phyloP scores from a whole-genome alignment of 768 basidiomycete genomes.

The Russula foetens region DNA sequence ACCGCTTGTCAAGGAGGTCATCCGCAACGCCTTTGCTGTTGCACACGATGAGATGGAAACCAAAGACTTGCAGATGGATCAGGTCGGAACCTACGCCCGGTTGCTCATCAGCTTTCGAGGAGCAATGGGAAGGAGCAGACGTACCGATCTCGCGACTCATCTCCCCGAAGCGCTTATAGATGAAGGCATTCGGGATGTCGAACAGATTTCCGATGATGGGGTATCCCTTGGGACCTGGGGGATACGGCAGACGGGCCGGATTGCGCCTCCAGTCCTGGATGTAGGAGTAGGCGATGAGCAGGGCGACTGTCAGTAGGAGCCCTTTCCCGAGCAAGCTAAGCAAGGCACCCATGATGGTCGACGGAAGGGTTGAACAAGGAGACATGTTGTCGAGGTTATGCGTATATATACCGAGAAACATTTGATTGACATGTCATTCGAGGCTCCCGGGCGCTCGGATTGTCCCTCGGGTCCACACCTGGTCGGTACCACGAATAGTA shows the following conservation, averaged over 20 bases:
- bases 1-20: conserved; percentile 33
- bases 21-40: conserved; percentile 29
- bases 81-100: conserved; percentile 24
- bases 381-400: not conserved
- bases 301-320: not conserved
- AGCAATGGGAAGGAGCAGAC: not conserved
- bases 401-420: not conserved
- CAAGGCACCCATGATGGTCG: conserved; percentile 5
- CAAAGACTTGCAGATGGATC: conserved; percentile 24
- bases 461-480: not conserved
- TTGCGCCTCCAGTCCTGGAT: conserved; percentile 15
- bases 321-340: not conserved
- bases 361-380: not conserved
- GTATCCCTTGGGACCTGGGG: conserved; percentile 22
- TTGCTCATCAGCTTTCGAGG: not conserved
- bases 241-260: conserved; percentile 18
- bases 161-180: conserved; percentile 18
- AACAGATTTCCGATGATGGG: conserved; percentile 22
- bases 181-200: conserved; percentile 20
- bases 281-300: conserved; percentile 6
- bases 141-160: conserved; percentile 16
- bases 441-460: no score
- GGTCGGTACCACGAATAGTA: not conserved
- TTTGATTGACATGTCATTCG: no score
- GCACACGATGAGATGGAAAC: conserved; percentile 27